These are phyloP conservation scores for Xenoacremonium recifei DNA, from an alignment of 2,329 filamentous ascomycete genomes.

Conservation along the genomic window DNA sequence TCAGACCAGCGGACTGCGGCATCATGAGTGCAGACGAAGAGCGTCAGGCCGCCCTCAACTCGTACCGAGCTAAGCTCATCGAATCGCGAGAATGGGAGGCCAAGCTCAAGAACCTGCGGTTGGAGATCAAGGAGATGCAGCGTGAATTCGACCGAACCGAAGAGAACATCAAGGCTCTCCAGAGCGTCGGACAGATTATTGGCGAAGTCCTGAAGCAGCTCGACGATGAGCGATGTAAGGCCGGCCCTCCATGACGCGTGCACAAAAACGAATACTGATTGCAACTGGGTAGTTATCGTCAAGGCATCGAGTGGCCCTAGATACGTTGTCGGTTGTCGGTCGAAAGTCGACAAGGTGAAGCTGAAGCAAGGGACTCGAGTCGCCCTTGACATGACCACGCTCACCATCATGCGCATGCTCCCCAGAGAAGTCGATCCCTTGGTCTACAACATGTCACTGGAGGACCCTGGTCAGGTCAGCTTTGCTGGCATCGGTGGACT, in stretches of 20 bases:
- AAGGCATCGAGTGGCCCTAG: constrained; percentile 96
- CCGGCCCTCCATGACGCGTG: constrained; percentile 7
- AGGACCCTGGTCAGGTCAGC: constrained; percentile 96
- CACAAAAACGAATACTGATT: constrained; percentile 17
- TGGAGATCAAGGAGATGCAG: constrained; percentile 94
- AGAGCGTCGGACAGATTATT: constrained; percentile 99
- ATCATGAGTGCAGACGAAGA: constrained; percentile 56
- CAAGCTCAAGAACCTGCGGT: constrained; percentile 88
- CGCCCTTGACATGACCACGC: constrained; percentile 97
- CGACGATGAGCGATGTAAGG: constrained; percentile 94
- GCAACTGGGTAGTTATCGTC: constrained; percentile 72
- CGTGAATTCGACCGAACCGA: constrained; percentile 96
- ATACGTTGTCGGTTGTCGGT: constrained; percentile 97
- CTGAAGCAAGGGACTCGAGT: constrained; percentile 98
- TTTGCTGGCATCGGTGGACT: constrained; percentile 96
- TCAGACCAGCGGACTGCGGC: constrained; percentile 7
- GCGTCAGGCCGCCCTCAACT: constrained; percentile 68
- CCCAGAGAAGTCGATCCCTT: constrained; percentile 97
- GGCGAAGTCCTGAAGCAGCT: constrained; percentile 98
- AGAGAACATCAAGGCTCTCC: constrained; percentile 98
- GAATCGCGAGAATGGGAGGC: constrained; percentile 99
- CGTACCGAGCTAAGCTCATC: constrained; percentile 78
- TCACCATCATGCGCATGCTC: constrained; percentile 99
- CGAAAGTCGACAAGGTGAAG: constrained; percentile 96
- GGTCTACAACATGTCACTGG: constrained; percentile 99